Percentiles rank a stretch among this genome's conserved stretches.
Evolutionary conservation across 371 early-diverging fungal species (phyloP).

Genomic region (Thermomucor indicae-seudaticae): DNA sequence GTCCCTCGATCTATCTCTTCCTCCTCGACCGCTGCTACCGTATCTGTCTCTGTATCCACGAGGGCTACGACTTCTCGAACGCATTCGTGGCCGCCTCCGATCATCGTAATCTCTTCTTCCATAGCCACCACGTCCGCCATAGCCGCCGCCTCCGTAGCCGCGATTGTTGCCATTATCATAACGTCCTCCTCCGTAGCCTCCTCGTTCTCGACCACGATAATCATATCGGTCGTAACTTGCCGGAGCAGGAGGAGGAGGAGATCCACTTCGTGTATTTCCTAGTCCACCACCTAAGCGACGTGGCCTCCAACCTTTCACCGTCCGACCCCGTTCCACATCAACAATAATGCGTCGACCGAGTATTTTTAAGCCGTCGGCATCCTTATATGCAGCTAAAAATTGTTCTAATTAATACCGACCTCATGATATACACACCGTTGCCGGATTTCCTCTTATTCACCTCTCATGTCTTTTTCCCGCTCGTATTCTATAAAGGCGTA

Average conservation of each 20-base stretch:
- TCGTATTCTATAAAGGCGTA: slow-evolving; percentile 97
- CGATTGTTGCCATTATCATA: slow-evolving; percentile 15
- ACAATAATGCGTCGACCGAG: slow-evolving; percentile 84
- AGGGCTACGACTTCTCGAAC: slow-evolving; percentile 39
- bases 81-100: slow-evolving; percentile 36
- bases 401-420: too few relatives aligned
- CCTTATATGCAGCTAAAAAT: slow-evolving; percentile 74
- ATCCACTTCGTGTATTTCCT: slow-evolving; percentile 78
- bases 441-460: slow-evolving; percentile 27
- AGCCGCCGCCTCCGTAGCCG: slow-evolving; percentile 32
- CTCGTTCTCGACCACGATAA: slow-evolving; percentile 20
- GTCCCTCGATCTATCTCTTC: slow-evolving; percentile 48
- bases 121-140: slow-evolving; percentile 29
- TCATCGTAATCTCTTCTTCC: slow-evolving; percentile 32
- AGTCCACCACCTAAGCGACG: slow-evolving; percentile 91
- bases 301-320: slow-evolving; percentile 94
- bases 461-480: slow-evolving; percentile 87
- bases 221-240: slow-evolving; percentile 33
- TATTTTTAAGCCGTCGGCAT: slow-evolving; percentile 88
- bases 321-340: slow-evolving; percentile 96
- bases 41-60: slow-evolving; percentile 33
- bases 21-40: slow-evolving; percentile 34
- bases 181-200: slow-evolving; percentile 24
- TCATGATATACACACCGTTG: too few relatives aligned
- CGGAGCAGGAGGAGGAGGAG: slow-evolving; percentile 43